Percentiles rank a stretch among this genome's conserved stretches.
phyloP scores from a whole-genome alignment of 352 stramenopile genomes.

The Nothophytophthora sp. region DNA sequence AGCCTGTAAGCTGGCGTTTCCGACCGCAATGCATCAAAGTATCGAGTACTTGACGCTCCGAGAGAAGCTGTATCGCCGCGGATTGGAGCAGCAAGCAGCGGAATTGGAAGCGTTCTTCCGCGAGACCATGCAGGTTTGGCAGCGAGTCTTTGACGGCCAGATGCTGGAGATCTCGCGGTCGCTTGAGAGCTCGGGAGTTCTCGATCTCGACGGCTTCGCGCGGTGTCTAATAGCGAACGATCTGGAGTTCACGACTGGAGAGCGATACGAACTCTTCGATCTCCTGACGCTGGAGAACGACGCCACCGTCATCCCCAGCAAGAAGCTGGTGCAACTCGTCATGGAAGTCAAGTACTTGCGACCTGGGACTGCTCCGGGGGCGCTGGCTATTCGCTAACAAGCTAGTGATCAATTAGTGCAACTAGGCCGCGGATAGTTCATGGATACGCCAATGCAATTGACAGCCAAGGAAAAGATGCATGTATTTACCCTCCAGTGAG shows the following conservation, averaged over 20 bases:
- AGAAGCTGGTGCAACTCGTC: constrained; percentile 32
- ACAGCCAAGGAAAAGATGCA: constrained; percentile 14
- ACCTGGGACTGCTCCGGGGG: background rate
- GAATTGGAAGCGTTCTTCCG: constrained; percentile 48
- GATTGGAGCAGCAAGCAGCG: constrained; percentile 40
- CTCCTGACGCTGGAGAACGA: constrained; percentile 41
- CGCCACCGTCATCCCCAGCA: constrained; percentile 25
- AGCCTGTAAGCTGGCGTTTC: constrained; percentile 41
- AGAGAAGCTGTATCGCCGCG: constrained; percentile 40
- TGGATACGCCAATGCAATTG: background rate
- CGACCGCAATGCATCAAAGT: constrained; percentile 38
- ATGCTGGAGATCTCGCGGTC: constrained; percentile 24
- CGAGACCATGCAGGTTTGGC: constrained; percentile 43
- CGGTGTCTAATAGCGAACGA: constrained; percentile 28
- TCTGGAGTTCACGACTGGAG: constrained; percentile 54
- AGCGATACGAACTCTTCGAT: constrained; percentile 63
- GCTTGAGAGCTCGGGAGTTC: constrained; percentile 14
- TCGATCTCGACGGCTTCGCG: constrained; percentile 48
- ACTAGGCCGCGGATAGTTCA: too few species aligned
- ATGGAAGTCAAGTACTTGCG: constrained; percentile 33
- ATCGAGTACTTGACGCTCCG: constrained; percentile 30
- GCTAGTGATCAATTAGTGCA: background rate
- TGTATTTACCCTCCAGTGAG: constrained; percentile 25
- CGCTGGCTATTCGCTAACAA: background rate
- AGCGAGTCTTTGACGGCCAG: constrained; percentile 35